These are phyloP conservation scores for Akanthomyces lecanii DNA, from an alignment of 2,329 filamentous ascomycete genomes.

Conservation along the genomic window DNA sequence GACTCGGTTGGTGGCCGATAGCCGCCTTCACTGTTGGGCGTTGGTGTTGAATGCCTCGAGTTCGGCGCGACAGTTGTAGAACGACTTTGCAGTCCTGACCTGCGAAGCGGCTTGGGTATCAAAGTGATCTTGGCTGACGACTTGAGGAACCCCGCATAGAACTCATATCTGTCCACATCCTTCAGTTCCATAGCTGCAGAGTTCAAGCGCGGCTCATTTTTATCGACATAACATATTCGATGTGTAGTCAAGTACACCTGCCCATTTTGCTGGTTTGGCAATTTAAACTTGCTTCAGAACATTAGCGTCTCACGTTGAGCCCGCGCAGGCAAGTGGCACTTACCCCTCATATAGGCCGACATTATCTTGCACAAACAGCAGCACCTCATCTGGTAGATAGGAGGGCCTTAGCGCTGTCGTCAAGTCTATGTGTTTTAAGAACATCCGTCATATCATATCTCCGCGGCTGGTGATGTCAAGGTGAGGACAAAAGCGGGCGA, in stretches of 20 bases:
- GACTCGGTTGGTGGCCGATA: slow-evolving; percentile 34
- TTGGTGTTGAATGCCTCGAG: slow-evolving; percentile 38
- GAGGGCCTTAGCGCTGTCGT: slow-evolving; percentile 93
- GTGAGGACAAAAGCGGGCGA: not conserved
- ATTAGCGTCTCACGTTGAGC: slow-evolving; percentile 7
- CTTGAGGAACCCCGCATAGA: slow-evolving; percentile 90
- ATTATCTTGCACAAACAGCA: slow-evolving; percentile 95
- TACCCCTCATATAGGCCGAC: slow-evolving; percentile 97
- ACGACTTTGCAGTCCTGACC: slow-evolving; percentile 51
- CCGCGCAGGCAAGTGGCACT: slow-evolving; percentile 28
- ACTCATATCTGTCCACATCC: slow-evolving; percentile 85
- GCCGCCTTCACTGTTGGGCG: slow-evolving; percentile 33
- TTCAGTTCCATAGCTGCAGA: slow-evolving; percentile 84
- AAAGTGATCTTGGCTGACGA: slow-evolving; percentile 92
- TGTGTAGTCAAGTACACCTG: slow-evolving; percentile 96
- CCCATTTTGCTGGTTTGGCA: slow-evolving; percentile 89
- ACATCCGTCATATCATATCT: slow-evolving; percentile 56
- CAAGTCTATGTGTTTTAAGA: slow-evolving; percentile 90
- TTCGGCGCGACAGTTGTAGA: slow-evolving; percentile 43
- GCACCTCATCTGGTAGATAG: slow-evolving; percentile 86
- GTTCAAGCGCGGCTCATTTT: slow-evolving; percentile 75
- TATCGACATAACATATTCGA: slow-evolving; percentile 91
- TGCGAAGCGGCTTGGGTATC: slow-evolving; percentile 73
- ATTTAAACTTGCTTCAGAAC: slow-evolving; percentile 72
- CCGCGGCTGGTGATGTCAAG: not conserved